Percentiles rank a stretch among this genome's conserved stretches.
phyloP scores from a whole-genome alignment of 225 moss, liverwort and hornwort species.

The Polytrichum commune region DNA sequence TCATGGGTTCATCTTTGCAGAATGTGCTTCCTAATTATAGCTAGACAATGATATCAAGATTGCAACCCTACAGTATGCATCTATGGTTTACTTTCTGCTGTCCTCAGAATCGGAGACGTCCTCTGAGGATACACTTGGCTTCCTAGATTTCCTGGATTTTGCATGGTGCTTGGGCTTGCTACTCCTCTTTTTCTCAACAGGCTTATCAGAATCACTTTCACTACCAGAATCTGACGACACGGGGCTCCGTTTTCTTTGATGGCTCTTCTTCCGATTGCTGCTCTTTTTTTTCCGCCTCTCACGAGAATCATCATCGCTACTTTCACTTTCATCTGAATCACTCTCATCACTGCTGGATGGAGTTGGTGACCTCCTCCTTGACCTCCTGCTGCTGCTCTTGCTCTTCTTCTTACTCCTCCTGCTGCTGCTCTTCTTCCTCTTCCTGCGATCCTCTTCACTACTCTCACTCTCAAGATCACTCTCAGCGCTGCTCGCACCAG shows the following conservation, averaged over 20 bases:
- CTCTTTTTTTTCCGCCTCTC: background rate
- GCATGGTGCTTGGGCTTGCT: background rate
- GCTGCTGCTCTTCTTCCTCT: slow-evolving; percentile 8
- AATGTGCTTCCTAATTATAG: too few species aligned
- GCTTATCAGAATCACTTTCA: background rate
- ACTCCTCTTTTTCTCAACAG: slow-evolving; percentile 3
- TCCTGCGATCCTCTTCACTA: slow-evolving; percentile 26
- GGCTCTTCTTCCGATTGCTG: background rate
- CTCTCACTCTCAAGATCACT: slow-evolving; percentile 48
- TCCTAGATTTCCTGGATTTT: slow-evolving; percentile 4
- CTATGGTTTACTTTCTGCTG: background rate
- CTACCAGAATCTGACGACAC: slow-evolving; percentile 1
- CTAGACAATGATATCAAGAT: too few species aligned
- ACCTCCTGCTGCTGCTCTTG: too few species aligned
- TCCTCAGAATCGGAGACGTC: slow-evolving; percentile 2
- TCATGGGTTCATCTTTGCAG: too few species aligned
- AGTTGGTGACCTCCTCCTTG: background rate
- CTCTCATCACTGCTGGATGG: slow-evolving; percentile 1
- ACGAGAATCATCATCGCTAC: background rate
- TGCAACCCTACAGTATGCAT: too few species aligned
- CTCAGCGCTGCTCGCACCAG: slow-evolving; percentile 26
- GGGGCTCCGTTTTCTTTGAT: background rate
- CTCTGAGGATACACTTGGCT: slow-evolving; percentile 2
- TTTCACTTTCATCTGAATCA: background rate
- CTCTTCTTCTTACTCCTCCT: slow-evolving; percentile 7